Evolutionary conservation across 345 rosid species (phyloP), one percentile per base, ranked within the genome.

Genomic region (Microcos paniculata): DNA sequence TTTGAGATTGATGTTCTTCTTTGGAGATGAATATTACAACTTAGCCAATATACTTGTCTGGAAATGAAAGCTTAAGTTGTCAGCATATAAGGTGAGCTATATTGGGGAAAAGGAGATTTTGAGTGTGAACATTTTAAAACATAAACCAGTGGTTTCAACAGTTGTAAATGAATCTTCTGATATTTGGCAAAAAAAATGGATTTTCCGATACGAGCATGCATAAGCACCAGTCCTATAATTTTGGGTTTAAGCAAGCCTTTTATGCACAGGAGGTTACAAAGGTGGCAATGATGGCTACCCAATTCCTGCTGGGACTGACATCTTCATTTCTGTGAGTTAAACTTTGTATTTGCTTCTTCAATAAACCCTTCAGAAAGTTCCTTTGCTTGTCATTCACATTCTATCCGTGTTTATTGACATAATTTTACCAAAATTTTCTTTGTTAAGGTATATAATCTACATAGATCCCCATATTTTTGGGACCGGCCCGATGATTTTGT

Each of bases 391-490:
- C 35, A 10, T 42, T 33, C 26, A n/a, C 23, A 23, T 58, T 6
- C 75, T 69, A 43, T 59, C 0, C 4, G 6, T 55, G 59, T 74
- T 23, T 12, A 3, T 31, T 40, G 15, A 14, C 9, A 23, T 45
- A 13, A 33, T 46, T 10, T 56, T 10, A 11, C 7, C 1, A 19
- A 62, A 21, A 49, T 21, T 23, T 49, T 59, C 24, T 65, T 62
- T 68, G 51, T 77, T 70, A 83, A 94, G 98, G 92, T 91, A 55
- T 94, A 92, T 45, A 92, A 94, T 86, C 90, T 95, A 52, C 98
- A 95, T 57, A 85, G 99, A 82, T 95, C 97, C 70, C 98, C 99
- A 40, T 88, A 91, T 71, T 90, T 85, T 74, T 95, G 99, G 98
- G 93, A 91, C 62, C 80, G n/a, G 14, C 98, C 99, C 3, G 46